Evolutionary conservation across 2,329 filamentous ascomycete genomes (phyloP), one percentile per base, ranked within the genome.

Genomic region (Podosphaera fusca): DNA sequence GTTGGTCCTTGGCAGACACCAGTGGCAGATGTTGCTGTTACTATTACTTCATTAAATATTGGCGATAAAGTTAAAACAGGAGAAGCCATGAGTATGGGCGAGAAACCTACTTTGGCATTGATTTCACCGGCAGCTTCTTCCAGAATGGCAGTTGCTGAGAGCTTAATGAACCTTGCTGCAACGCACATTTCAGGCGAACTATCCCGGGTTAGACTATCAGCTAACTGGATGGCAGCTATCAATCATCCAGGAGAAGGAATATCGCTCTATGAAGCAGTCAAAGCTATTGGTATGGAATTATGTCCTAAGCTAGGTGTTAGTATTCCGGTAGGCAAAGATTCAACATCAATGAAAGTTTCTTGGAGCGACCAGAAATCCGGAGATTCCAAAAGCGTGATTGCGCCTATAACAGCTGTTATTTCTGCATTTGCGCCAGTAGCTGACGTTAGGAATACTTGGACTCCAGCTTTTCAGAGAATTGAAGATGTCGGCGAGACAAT

Each of bases 171-270:
- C 69, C 75, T 98, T 58, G 88, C 86, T 42, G 92, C 92, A 57
- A 86, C 83, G 29, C 76, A 85, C 67, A 71, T 84, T 33, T 60
- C 69, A 12, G 64, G 67, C 30, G 63, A 65, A 46, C 73, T 96
- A 55, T 78, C 78, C 59, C 81, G 86, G 49, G 82, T 96, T 60
- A 84, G 90, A 67, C 78, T 96, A 8, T 95, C 89, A 2, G 90
- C 90, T 55, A 96, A 98, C 72, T 98, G 90, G 90, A 96, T 96
- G 92, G 89, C 88, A 2, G 90, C 90, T n/a, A 86, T 89, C 59
- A 88, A 82, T 67, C 88, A 95, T 68, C 83, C 86, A 30, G 92
- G 92, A 52, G 92, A 98, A 70, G 89, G 87, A 46, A 89, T 90
- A 45, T 87, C 84, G 14, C 76, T 96, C 36, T 96, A 95, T 66